Evolutionary conservation across 2,329 filamentous ascomycete species (phyloP).

Genomic region (Zasmidium angulare): DNA sequence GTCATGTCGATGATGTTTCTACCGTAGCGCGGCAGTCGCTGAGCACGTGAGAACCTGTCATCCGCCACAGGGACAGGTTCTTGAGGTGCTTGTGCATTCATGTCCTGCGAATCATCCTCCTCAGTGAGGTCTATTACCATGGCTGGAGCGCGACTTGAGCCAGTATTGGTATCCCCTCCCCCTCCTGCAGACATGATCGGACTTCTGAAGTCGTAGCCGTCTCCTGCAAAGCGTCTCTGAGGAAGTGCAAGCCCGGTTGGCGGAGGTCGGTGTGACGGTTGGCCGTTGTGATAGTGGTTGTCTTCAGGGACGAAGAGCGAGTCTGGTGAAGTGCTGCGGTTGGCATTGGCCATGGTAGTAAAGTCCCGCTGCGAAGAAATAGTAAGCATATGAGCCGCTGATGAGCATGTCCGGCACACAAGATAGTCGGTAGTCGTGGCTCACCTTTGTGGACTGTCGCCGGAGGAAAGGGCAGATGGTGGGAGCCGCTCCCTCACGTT

Average conservation of each 20-base stretch:
- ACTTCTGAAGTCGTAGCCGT: slow-evolving; percentile 56
- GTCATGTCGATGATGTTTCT: slow-evolving; percentile 44
- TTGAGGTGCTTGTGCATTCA: slow-evolving; percentile 7
- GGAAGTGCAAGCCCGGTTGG: slow-evolving; percentile 24
- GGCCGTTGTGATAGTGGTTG: slow-evolving; percentile 34
- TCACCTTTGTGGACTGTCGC: slow-evolving; percentile 13
- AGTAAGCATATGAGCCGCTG: slow-evolving; percentile 14
- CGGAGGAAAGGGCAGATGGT: slow-evolving; percentile 16
- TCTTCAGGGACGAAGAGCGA: slow-evolving; percentile 32
- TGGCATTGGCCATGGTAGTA: slow-evolving; percentile 19
- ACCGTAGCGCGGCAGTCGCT: slow-evolving; percentile 42
- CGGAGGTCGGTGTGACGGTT: slow-evolving; percentile 30
- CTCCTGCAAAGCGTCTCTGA: slow-evolving; percentile 46
- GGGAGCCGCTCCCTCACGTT: slow-evolving; percentile 7
- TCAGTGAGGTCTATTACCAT: slow-evolving; percentile 41
- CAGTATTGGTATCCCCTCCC: neutral
- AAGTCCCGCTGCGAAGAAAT: slow-evolving; percentile 18
- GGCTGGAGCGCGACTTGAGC: neutral
- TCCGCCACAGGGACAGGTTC: slow-evolving; percentile 6
- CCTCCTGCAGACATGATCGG: slow-evolving; percentile 43
- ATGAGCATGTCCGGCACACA: neutral
- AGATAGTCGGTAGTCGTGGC: neutral
- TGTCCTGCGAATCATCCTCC: slow-evolving; percentile 21
- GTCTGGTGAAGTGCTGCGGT: slow-evolving; percentile 18
- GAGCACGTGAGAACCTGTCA: slow-evolving; percentile 29